Evolutionary conservation across 163 green algal genomes (phyloP).

Genomic region (Scenedesmus sp.): DNA sequence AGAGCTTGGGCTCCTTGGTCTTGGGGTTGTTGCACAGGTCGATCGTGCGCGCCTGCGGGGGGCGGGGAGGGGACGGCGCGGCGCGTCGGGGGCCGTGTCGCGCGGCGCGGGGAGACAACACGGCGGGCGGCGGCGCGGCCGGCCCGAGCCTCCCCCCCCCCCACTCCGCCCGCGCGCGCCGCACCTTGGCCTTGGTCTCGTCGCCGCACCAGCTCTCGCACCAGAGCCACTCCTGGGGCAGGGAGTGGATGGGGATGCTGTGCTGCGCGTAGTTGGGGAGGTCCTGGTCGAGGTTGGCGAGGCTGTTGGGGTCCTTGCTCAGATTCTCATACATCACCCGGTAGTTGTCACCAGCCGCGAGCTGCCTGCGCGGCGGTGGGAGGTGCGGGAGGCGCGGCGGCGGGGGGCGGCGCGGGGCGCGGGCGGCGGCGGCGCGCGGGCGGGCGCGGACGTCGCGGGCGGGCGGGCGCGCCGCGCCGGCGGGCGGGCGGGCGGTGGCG

Average conservation of each 20-base stretch:
- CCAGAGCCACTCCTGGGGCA: slow-evolving; percentile 98
- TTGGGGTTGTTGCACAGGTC: slow-evolving; percentile 99
- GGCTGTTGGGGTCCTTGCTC: slow-evolving; percentile 93
- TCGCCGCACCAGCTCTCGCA: slow-evolving; percentile 94
- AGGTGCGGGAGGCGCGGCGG: too few relatives aligned
- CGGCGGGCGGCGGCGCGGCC: too few relatives aligned
- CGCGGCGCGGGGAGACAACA: too few relatives aligned
- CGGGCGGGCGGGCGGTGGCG: too few relatives aligned
- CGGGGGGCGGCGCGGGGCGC: too few relatives aligned
- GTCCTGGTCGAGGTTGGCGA: slow-evolving; percentile 98
- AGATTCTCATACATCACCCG: slow-evolving; percentile 95
- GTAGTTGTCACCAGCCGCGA: slow-evolving; percentile 78
- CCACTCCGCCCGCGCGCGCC: too few relatives aligned
- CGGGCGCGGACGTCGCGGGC: too few relatives aligned
- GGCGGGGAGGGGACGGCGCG: too few relatives aligned
- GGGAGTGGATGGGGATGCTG: slow-evolving; percentile 89
- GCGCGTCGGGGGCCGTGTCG: too few relatives aligned
- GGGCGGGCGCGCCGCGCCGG: too few relatives aligned
- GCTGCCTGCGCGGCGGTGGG: slow-evolving; percentile 49
- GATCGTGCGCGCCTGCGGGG: slow-evolving; percentile 91
- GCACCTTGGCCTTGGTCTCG: slow-evolving; percentile 75
- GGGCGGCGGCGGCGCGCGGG: too few relatives aligned
- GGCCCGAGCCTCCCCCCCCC: too few relatives aligned
- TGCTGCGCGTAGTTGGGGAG: slow-evolving; percentile 99
- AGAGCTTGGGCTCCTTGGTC: slow-evolving; percentile 98